These are phyloP conservation scores for Mycosarcoma mackinlayi DNA, from an alignment of 1,284 basidiomycete genomes.

Conservation along the genomic window DNA sequence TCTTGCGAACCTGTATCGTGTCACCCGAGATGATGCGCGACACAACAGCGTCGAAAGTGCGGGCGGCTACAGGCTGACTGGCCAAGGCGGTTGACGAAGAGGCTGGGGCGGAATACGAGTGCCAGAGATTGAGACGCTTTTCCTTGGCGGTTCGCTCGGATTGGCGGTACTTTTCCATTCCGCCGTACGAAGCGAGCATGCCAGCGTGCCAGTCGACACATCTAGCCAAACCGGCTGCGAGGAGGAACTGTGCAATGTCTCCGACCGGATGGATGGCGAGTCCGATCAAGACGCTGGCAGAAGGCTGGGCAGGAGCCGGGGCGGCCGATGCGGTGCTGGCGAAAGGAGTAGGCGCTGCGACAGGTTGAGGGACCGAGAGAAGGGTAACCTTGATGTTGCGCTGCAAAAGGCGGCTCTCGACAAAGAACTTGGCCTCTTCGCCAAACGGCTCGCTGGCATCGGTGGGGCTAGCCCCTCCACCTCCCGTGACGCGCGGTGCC, in stretches of 20 bases:
- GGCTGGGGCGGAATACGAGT: conserved; percentile 70
- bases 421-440: conserved; percentile 88
- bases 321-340: conserved; percentile 72
- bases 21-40: conserved; percentile 91
- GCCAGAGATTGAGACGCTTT: conserved; percentile 82
- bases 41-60: conserved; percentile 78
- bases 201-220: conserved; percentile 98
- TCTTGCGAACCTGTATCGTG: conserved; percentile 74
- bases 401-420: conserved; percentile 90
- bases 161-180: conserved; percentile 75
- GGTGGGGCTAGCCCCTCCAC: conserved; percentile 53
- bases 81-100: conserved; percentile 36
- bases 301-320: conserved; percentile 70
- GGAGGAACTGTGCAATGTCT: conserved; percentile 90
- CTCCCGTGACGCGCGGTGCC: conserved; percentile 56
- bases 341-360: conserved; percentile 77
- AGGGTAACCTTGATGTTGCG: conserved; percentile 86
- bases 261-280: conserved; percentile 90
- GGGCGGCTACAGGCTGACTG: conserved; percentile 41
- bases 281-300: conserved; percentile 85
- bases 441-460: conserved; percentile 61
- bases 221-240: conserved; percentile 85
- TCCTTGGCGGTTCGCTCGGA: conserved; percentile 88
- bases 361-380: conserved; percentile 78
- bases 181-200: conserved; percentile 77